Percentiles rank a stretch among this genome's conserved stretches.
These are phyloP conservation scores for Nigrospora osmanthi DNA, from an alignment of 2,329 filamentous ascomycete genomes.

Conservation along the genomic window DNA sequence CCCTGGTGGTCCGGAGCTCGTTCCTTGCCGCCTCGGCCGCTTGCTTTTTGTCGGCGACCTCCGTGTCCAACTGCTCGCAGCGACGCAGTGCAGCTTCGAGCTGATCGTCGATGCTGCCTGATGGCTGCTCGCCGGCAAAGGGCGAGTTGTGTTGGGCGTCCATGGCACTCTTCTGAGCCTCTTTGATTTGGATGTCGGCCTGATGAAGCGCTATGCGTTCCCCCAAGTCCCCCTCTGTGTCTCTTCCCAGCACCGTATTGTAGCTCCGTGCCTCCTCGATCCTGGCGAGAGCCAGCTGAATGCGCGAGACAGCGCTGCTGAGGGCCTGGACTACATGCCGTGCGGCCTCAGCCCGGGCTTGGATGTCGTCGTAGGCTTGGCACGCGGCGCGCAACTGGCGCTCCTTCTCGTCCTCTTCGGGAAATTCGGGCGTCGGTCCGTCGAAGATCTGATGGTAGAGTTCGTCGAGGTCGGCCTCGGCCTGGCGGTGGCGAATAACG, in stretches of 20 bases:
- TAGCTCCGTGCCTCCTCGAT: slow-evolving; percentile 36
- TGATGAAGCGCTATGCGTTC: slow-evolving; percentile 42
- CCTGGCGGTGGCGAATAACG: slow-evolving; percentile 24
- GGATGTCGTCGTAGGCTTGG: slow-evolving; percentile 27
- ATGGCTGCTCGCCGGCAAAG: slow-evolving; percentile 27
- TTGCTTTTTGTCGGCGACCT: slow-evolving; percentile 21
- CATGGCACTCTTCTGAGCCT: slow-evolving; percentile 29
- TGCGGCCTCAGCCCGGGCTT: slow-evolving; percentile 29
- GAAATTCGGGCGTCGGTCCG: slow-evolving; percentile 42
- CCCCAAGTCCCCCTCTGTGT: slow-evolving; percentile 40
- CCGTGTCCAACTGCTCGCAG: slow-evolving; percentile 14
- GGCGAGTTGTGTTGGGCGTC: slow-evolving; percentile 33
- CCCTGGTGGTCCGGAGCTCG: slow-evolving; percentile 35
- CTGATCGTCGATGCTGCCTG: slow-evolving; percentile 28
- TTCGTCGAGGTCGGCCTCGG: slow-evolving; percentile 38
- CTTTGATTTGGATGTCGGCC: slow-evolving; percentile 33
- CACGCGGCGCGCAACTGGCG: slow-evolving; percentile 22
- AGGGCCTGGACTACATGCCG: slow-evolving; percentile 31
- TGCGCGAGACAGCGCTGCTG: slow-evolving; percentile 25
- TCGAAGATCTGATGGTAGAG: slow-evolving; percentile 47
- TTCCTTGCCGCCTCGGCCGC: slow-evolving; percentile 24
- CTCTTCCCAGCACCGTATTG: slow-evolving; percentile 42
- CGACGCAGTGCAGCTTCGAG: slow-evolving; percentile 12
- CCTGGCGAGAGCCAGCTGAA: slow-evolving; percentile 12
- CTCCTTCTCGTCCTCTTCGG: slow-evolving; percentile 44